Base-by-base conservation (phyloP, 2,329 filamentous ascomycete genomes). In the Ophioceras dolichostomum region DNA sequence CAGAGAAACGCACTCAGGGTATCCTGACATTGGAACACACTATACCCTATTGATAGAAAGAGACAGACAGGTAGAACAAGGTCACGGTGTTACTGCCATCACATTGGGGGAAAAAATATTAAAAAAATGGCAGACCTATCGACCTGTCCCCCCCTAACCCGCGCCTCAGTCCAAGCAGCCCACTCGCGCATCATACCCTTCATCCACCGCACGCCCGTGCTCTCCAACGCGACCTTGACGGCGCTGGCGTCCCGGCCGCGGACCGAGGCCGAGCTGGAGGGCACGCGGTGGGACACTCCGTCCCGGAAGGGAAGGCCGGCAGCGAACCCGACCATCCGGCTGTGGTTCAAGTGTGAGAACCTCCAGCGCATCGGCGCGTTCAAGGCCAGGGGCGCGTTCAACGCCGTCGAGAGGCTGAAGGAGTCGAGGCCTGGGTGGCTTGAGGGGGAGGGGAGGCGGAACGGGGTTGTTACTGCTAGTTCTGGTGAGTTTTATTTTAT, bases 271-370 rank as follows among this genome's bases (percentile, higher is more conserved):
- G 39, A 40, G 26, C 32, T 36, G 14, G 27, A 35, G 16, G 38
- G 28, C 17, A 37, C 31, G 18, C 26, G 39, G 16, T 37, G 31
- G 41, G 34, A 24, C 34, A 18, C 28, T 16, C 8, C 28, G 19
- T 24, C 32, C 2, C 17, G 27, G 22, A 5, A 68, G 5, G 61
- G 67, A 28, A 51, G 54, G n/a, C 69, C 78, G 0, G n/a, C n/a
- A n/a, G 74, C 81, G 1, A 62, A 55, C 4, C 86, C 86, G 0
- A 73, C 62, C 35, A 62, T 94, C 28, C 68, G 76, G 10, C 67
- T 96, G 37, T 91, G 84, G 65, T 94, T 96, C 73, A 96, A 96
- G 64, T 93, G 86, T 58, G 89, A 96, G 66, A 95, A 95, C 58
- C 65, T 85, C 41, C 91, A 96, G 64, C 76, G 78, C 39, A 77